phyloP scores from a whole-genome alignment of 2,329 filamentous ascomycete genomes.

The Fusarium siculi region DNA sequence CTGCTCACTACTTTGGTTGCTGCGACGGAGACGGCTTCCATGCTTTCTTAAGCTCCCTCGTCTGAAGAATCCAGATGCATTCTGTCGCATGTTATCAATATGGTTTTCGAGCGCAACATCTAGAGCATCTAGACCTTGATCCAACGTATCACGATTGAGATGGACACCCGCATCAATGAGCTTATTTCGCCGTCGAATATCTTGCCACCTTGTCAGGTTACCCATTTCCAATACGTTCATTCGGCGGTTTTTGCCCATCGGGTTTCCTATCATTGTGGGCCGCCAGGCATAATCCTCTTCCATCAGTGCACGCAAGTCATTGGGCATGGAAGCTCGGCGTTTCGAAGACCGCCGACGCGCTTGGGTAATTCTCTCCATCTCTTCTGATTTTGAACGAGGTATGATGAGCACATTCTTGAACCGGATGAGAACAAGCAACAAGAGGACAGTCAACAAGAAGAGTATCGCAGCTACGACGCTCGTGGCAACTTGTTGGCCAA shows the following conservation, averaged over 20 bases:
- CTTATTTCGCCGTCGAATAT: constrained; percentile 72
- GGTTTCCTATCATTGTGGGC: constrained; percentile 77
- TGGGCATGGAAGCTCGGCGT: constrained; percentile 56
- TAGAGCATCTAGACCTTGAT: constrained; percentile 51
- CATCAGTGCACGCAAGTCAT: constrained; percentile 53
- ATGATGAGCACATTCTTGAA: constrained; percentile 76
- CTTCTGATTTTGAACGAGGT: constrained; percentile 66
- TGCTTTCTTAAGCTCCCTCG: constrained; percentile 42
- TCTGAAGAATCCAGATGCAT: constrained; percentile 47
- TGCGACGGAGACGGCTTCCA: constrained; percentile 39
- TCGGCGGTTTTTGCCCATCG: constrained; percentile 72
- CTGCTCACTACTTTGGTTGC: constrained; percentile 46
- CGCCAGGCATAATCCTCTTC: constrained; percentile 71
- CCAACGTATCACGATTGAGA: constrained; percentile 50
- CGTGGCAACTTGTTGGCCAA: constrained; percentile 75
- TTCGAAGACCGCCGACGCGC: constrained; percentile 61
- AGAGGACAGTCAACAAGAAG: constrained; percentile 70
- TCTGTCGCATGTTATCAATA: constrained; percentile 49
- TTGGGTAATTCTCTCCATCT: constrained; percentile 64
- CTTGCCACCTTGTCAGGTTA: constrained; percentile 74
- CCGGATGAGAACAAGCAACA: constrained; percentile 70
- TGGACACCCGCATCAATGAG: constrained; percentile 61
- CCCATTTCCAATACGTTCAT: constrained; percentile 80
- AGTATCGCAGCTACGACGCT: constrained; percentile 75
- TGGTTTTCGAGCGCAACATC: constrained; percentile 53